Evolutionary conservation across 2,329 filamentous ascomycete genomes (phyloP), one percentile per base, ranked within the genome.

Genomic region (Colletotrichum trifolii): DNA sequence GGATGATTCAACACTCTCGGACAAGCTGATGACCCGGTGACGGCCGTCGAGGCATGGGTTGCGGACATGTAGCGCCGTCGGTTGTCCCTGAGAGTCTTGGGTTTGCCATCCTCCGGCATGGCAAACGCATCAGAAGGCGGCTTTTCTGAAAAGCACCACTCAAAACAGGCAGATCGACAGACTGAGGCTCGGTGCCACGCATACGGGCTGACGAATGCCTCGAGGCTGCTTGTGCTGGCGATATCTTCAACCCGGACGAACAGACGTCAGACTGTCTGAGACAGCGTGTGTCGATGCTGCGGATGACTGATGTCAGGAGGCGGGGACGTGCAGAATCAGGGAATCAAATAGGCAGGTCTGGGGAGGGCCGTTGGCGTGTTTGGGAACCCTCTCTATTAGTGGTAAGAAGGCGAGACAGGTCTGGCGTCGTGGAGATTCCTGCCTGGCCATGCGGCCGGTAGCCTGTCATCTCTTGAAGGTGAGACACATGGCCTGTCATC

Each of bases 241-340:
- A 17, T 13, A 8, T 4, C 33, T 12, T 13, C 25, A 2, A 33
- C 33, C 33, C 40, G 42, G 15, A 13, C 39, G n/a, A 13, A 12
- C 8, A 52, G 55, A 56, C 46, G 50, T 62, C 62, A 65, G 50
- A 42, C 17, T 65, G 62, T 62, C 62, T 65, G 8, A 65, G 62
- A 56, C 50, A 65, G 12, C 8, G 7, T 25, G 39, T 34, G 13
- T 65, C 3, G 12, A 33, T 15, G 39, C 36, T 56, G 40, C 52
- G 35, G 39, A 12, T 65, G 62, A 65, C 46, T 36, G 50, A 36
- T 50, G 45, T 39, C 50, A 54, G 50, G 45, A 40, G 62, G 58
- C 8, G 42, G 46, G 43, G 12, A 47, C 5, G 0, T 40, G 38
- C 55, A 58, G 35, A 49, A 50, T 36, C 55, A 58, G 10, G 46